These are phyloP conservation scores for Bimuria novae-zelandiae DNA, from an alignment of 2,329 filamentous ascomycete genomes.

Conservation along the genomic window DNA sequence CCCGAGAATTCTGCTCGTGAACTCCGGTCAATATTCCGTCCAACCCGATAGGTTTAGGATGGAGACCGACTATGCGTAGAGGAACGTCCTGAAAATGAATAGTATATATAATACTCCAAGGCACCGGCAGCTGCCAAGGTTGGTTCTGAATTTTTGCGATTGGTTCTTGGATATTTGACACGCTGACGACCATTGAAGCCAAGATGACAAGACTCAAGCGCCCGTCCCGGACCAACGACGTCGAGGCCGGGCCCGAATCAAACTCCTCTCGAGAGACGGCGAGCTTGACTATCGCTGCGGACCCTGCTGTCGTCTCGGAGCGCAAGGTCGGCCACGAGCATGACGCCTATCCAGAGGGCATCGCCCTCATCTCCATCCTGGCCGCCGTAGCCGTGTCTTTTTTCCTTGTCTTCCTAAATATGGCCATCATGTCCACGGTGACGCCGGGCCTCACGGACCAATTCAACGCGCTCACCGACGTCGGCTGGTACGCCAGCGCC, in stretches of 20 bases:
- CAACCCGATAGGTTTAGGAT: not conserved
- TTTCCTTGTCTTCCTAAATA: slow-evolving; percentile 12
- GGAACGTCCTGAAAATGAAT: not conserved
- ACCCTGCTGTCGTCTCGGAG: slow-evolving; percentile 2
- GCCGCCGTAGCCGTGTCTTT: slow-evolving; percentile 5
- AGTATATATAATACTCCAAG: slow-evolving; percentile 2
- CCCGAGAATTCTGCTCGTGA: slow-evolving; percentile 1
- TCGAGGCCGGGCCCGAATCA: slow-evolving; percentile 2
- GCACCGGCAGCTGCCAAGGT: not conserved
- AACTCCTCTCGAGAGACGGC: slow-evolving; percentile 1
- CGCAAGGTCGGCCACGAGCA: slow-evolving; percentile 4
- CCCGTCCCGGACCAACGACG: slow-evolving; percentile 3
- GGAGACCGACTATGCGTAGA: not conserved
- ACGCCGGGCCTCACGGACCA: slow-evolving; percentile 20
- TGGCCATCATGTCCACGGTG: slow-evolving; percentile 20
- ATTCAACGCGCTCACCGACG: too few species aligned
- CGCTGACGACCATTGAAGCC: not conserved
- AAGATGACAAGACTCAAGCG: slow-evolving; percentile 2
- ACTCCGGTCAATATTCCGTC: slow-evolving; percentile 1
- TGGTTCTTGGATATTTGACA: slow-evolving; percentile 5
- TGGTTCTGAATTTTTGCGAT: slow-evolving; percentile 4
- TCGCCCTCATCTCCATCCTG: slow-evolving; percentile 3
- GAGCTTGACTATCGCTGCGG: slow-evolving; percentile 2
- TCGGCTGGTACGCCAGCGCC: too few species aligned
- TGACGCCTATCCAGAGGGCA: slow-evolving; percentile 7